Evolutionary conservation across 2,329 filamentous ascomycete genomes (phyloP).

Genomic region (Aureobasidium sp.): DNA sequence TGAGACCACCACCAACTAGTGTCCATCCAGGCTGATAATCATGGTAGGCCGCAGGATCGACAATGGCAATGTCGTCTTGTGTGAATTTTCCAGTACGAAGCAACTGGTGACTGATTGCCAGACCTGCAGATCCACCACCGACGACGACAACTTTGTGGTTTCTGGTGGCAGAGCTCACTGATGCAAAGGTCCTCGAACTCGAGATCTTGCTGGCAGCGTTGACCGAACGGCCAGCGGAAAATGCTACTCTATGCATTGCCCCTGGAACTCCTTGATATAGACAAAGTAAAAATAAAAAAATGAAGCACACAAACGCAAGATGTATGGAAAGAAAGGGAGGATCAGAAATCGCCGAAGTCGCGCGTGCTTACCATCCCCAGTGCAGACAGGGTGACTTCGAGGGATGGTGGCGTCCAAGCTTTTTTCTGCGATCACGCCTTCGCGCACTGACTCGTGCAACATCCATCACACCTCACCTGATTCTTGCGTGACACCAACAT

Average conservation of each 20-base stretch:
- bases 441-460: not conserved
- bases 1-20: slow-evolving; percentile 57
- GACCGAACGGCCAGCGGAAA: not conserved
- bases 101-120: slow-evolving; percentile 59
- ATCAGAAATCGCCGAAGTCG: not conserved
- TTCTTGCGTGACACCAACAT: not conserved
- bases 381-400: not conserved
- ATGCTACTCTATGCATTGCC: not conserved
- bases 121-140: slow-evolving; percentile 57
- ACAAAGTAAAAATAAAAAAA: not conserved
- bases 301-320: not conserved
- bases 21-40: slow-evolving; percentile 66
- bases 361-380: not conserved
- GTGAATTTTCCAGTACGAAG: slow-evolving; percentile 49
- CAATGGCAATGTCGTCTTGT: slow-evolving; percentile 52
- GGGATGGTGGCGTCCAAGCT: not conserved
- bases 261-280: not conserved
- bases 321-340: not conserved
- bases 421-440: slow-evolving; percentile 10
- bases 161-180: slow-evolving; percentile 26
- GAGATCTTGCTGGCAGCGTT: not conserved
- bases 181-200: not conserved
- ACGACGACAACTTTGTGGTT: slow-evolving; percentile 59
- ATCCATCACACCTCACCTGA: slow-evolving; percentile 4
- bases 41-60: slow-evolving; percentile 55